Percentiles rank a stretch among this genome's conserved stretches.
These are phyloP conservation scores for Dendryphion nanum DNA, from an alignment of 2,329 filamentous ascomycete genomes.

Conservation along the genomic window DNA sequence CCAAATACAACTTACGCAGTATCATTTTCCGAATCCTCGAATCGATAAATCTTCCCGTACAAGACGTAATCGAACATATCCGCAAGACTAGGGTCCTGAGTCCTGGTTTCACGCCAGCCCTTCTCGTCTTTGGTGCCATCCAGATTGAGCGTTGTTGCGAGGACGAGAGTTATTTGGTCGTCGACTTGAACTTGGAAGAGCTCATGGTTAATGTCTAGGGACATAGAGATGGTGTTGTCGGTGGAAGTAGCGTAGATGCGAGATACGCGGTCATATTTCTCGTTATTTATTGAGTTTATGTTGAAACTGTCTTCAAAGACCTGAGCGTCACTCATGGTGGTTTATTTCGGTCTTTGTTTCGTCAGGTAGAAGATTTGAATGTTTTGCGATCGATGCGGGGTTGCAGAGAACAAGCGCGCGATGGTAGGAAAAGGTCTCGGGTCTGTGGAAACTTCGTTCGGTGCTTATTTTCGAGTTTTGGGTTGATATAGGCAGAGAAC, in stretches of 20 bases:
- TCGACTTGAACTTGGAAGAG: conserved; percentile 75
- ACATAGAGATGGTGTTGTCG: conserved; percentile 75
- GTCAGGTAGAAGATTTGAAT: conserved; percentile 5
- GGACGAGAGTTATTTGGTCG: conserved; percentile 75
- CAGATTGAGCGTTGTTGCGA: conserved; percentile 81
- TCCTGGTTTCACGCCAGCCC: conserved; percentile 67
- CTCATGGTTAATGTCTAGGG: conserved; percentile 91
- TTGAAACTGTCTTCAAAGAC: conserved; percentile 93
- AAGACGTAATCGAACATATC: conserved; percentile 88
- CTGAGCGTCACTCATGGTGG: conserved; percentile 74
- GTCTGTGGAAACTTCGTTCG: too few species aligned
- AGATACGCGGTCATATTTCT: conserved; percentile 93
- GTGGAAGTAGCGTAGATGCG: conserved; percentile 76
- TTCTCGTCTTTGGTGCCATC: conserved; percentile 68
- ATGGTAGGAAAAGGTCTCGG: too few species aligned
- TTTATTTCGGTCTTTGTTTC: background rate
- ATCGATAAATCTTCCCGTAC: conserved; percentile 84
- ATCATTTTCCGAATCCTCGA: conserved; percentile 75
- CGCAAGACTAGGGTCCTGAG: conserved; percentile 55
- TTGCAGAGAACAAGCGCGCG: too few species aligned
- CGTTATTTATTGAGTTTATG: conserved; percentile 72
- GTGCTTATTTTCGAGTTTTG: too few species aligned
- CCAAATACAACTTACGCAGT: conserved; percentile 67
- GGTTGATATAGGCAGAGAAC: too few species aligned
- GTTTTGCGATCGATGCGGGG: too few species aligned